Evolutionary conservation across 2,329 filamentous ascomycete genomes (phyloP).

Genomic region (Ceratocystis ficicola): DNA sequence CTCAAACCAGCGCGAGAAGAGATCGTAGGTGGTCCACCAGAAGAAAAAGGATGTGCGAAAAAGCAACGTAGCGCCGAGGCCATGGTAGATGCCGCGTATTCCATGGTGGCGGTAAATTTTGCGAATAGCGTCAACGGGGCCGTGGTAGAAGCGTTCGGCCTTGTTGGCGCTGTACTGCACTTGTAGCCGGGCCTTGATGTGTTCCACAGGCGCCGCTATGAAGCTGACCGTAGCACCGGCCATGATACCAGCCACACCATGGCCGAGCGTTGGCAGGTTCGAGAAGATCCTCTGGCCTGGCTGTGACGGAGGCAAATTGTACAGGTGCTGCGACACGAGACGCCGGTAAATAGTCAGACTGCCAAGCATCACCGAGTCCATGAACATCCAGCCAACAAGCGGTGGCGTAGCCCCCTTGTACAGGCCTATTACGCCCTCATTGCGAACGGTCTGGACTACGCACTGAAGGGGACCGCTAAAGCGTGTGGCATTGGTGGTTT

Average conservation of each 20-base stretch:
- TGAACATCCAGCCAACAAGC: slow-evolving; percentile 94
- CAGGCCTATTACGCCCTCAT: slow-evolving; percentile 72
- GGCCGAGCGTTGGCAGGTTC: slow-evolving; percentile 59
- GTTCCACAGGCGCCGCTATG: slow-evolving; percentile 86
- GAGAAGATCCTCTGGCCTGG: slow-evolving; percentile 17
- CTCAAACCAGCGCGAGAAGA: slow-evolving; percentile 59
- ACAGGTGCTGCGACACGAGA: slow-evolving; percentile 68
- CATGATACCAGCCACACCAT: slow-evolving; percentile 76
- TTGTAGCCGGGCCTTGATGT: slow-evolving; percentile 86
- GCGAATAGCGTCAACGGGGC: slow-evolving; percentile 69
- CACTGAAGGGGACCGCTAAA: slow-evolving; percentile 84
- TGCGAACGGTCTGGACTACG: slow-evolving; percentile 66
- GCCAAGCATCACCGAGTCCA: slow-evolving; percentile 86
- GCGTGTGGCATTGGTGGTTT: slow-evolving; percentile 64
- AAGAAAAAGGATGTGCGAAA: slow-evolving; percentile 94
- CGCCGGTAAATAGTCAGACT: slow-evolving; percentile 83
- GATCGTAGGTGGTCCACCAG: slow-evolving; percentile 95
- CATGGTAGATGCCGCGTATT: slow-evolving; percentile 69
- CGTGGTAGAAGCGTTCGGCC: slow-evolving; percentile 64
- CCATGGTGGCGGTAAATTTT: slow-evolving; percentile 65
- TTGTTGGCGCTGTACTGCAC: slow-evolving; percentile 82
- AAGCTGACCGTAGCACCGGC: slow-evolving; percentile 85
- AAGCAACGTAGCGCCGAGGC: slow-evolving; percentile 69
- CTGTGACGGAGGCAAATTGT: slow-evolving; percentile 31
- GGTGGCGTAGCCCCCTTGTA: slow-evolving; percentile 94